These are phyloP conservation scores for Solanum virginianum DNA, from an alignment of 257 asterid species.

Conservation along the genomic window DNA sequence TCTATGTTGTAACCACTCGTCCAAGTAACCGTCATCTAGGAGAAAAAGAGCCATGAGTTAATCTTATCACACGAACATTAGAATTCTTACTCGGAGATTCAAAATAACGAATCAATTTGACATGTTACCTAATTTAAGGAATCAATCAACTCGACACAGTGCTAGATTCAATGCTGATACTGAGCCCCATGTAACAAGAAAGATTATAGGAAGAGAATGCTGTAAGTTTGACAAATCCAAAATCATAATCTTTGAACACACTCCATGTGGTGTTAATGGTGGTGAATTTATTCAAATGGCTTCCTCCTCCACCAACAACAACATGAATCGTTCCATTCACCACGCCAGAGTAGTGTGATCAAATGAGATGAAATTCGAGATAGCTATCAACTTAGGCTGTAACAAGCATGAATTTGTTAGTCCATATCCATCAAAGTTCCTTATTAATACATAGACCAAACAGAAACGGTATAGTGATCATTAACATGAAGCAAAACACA, in stretches of 20 bases:
- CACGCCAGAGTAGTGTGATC: slow-evolving; percentile 41
- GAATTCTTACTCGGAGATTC: not conserved
- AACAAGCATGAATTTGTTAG: slow-evolving; percentile 5
- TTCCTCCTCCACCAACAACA: slow-evolving; percentile 69
- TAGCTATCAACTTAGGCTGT: slow-evolving; percentile 76
- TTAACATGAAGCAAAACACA: not conserved
- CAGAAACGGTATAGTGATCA: not conserved
- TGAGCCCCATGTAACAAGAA: not conserved
- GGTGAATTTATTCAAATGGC: not conserved
- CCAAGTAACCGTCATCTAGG: slow-evolving; percentile 84
- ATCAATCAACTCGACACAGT: not conserved
- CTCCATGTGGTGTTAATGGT: not conserved
- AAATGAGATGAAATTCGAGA: slow-evolving; percentile 61
- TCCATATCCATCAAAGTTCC: not conserved
- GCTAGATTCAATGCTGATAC: not conserved
- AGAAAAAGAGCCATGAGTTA: not conserved
- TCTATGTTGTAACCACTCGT: slow-evolving; percentile 72
- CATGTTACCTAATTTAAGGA: not conserved
- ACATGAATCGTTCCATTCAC: slow-evolving; percentile 13
- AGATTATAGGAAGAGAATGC: not conserved
- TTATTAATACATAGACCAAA: not conserved
- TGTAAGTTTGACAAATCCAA: not conserved
- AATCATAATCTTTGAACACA: not conserved
- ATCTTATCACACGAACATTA: not conserved
- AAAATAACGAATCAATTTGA: not conserved